phyloP scores from a whole-genome alignment of 2,329 filamentous ascomycete genomes.

The Trichophyton simii region DNA sequence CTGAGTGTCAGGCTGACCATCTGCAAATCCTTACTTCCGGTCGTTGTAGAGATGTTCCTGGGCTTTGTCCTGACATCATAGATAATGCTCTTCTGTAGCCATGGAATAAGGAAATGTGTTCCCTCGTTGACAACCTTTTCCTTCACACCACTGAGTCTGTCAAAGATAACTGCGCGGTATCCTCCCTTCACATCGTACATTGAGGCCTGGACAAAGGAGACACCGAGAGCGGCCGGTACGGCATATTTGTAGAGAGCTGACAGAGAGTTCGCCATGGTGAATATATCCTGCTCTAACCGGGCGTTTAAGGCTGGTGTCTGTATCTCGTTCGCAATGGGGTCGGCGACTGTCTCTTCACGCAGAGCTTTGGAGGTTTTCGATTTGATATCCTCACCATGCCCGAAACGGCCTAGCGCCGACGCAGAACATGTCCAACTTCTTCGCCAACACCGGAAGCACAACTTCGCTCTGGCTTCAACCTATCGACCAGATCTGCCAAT shows the following conservation, averaged over 20 bases:
- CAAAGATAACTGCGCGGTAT: slow-evolving; percentile 93
- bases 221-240: slow-evolving; percentile 58
- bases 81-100: slow-evolving; percentile 86
- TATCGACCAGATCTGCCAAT: neutral
- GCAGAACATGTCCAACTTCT: neutral
- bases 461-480: neutral
- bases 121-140: slow-evolving; percentile 88
- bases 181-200: slow-evolving; percentile 97
- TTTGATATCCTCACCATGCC: slow-evolving; percentile 1
- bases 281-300: neutral
- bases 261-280: slow-evolving; percentile 16
- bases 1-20: slow-evolving; percentile 98
- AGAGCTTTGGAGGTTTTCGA: neutral
- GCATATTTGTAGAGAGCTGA: slow-evolving; percentile 37
- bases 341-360: neutral
- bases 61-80: slow-evolving; percentile 98
- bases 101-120: slow-evolving; percentile 90
- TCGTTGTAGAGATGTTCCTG: slow-evolving; percentile 92
- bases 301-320: neutral
- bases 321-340: neutral
- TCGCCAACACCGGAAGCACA: neutral
- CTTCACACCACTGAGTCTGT: slow-evolving; percentile 82
- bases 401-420: slow-evolving; percentile 1
- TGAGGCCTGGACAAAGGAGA: slow-evolving; percentile 58
- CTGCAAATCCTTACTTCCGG: slow-evolving; percentile 96